phyloP scores from a whole-genome alignment of 768 basidiomycete genomes.

The Sarcomyxa edulis region DNA sequence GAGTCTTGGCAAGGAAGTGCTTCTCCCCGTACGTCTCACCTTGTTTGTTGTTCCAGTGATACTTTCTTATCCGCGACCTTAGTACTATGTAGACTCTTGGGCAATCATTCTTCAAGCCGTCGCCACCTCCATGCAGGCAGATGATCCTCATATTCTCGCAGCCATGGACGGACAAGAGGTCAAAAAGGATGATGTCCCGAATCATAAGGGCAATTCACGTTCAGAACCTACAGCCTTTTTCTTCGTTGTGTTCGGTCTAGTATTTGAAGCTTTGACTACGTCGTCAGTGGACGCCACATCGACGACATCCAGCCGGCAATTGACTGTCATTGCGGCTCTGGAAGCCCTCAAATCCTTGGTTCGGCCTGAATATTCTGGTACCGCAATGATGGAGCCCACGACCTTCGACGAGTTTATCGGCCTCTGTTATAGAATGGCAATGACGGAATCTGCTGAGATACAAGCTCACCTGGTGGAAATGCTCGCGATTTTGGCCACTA shows the following conservation, averaged over 20 bases:
- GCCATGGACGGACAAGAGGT: constrained; percentile 78
- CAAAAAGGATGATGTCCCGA: constrained; percentile 15
- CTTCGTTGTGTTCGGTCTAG: constrained; percentile 87
- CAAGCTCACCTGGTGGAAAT: constrained; percentile 72
- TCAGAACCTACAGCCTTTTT: constrained; percentile 78
- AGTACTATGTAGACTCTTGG: constrained; percentile 91
- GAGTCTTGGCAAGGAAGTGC: constrained; percentile 84
- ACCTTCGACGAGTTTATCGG: constrained; percentile 89
- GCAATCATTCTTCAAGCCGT: constrained; percentile 80
- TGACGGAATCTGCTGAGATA: constrained; percentile 74
- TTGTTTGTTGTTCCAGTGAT: not conserved
- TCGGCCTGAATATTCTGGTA: constrained; percentile 73
- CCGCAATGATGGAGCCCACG: constrained; percentile 71
- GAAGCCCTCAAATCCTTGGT: constrained; percentile 80
- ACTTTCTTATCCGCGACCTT: constrained; percentile 5
- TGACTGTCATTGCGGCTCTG: constrained; percentile 56
- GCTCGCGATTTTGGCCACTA: constrained; percentile 50
- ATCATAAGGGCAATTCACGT: constrained; percentile 23
- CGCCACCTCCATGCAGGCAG: constrained; percentile 67
- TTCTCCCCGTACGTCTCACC: constrained; percentile 69
- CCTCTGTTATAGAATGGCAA: constrained; percentile 83
- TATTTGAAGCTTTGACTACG: constrained; percentile 79
- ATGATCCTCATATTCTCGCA: constrained; percentile 62
- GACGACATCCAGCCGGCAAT: constrained; percentile 32
- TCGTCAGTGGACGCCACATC: constrained; percentile 57